Percentiles rank a stretch among this genome's conserved stretches.
Conservation (phyloP, 139 green algal genomes). For the Dunaliella primolecta region DNA sequence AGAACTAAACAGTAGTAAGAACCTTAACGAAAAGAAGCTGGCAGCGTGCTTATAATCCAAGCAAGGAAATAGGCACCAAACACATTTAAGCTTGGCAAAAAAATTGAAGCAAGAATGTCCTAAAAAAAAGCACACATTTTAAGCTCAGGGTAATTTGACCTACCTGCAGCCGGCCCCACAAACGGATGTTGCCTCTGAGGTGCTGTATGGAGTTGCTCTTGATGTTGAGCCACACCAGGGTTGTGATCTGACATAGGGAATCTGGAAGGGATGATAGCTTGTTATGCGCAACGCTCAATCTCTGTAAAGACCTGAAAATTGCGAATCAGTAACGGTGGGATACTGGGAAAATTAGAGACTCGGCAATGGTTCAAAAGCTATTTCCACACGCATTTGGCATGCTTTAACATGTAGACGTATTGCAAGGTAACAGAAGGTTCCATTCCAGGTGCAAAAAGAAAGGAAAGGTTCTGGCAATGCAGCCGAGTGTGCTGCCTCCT, state of each 20-base stretch:
- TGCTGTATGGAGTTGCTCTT: neutral
- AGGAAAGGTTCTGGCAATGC: neutral
- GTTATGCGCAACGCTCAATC: neutral
- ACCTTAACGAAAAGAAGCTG: too few relatives aligned
- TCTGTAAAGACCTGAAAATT: neutral
- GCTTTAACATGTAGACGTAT: neutral
- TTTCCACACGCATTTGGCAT: too few relatives aligned
- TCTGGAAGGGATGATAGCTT: neutral
- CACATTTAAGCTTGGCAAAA: too few relatives aligned
- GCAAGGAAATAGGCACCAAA: too few relatives aligned
- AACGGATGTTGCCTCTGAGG: neutral
- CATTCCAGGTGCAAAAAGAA: constrained; percentile 9
- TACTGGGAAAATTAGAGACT: neutral
- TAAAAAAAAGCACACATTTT: too few relatives aligned
- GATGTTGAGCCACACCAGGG: neutral
- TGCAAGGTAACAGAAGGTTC: neutral
- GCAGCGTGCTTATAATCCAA: too few relatives aligned
- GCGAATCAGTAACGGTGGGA: neutral
- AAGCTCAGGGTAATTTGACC: too few relatives aligned
- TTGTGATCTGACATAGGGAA: neutral
- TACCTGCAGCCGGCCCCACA: neutral
- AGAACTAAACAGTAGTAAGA: too few relatives aligned
- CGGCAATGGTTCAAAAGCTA: neutral
- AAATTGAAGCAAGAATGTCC: too few relatives aligned
- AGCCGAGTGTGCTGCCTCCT: neutral